Percentiles rank a stretch among this genome's conserved stretches.
phyloP scores from a whole-genome alignment of 805 yeast genomes.

The Priceomyces haplophilus region DNA sequence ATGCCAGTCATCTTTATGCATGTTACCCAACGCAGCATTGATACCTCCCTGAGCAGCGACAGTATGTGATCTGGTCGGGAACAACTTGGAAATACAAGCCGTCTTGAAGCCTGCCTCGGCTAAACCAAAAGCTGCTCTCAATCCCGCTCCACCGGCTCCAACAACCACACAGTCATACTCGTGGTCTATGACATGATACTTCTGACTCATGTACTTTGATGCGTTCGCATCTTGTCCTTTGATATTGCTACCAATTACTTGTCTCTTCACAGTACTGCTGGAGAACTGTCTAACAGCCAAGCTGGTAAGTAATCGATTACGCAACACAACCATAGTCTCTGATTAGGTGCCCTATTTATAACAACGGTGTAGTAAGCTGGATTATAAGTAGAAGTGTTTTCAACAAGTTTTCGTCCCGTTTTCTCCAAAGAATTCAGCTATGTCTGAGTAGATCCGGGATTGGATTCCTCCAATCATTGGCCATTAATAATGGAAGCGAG shows the following conservation, averaged over 20 bases:
- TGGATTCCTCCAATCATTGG: conserved; percentile 3
- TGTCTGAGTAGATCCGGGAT: neutral
- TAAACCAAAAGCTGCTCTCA: conserved; percentile 96
- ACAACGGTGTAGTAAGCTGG: no score
- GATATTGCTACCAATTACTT: conserved; percentile 36
- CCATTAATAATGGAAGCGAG: conserved; percentile 2
- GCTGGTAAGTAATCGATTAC: conserved; percentile 3
- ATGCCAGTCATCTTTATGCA: conserved; percentile 98
- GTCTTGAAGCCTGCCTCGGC: conserved; percentile 97
- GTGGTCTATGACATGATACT: conserved; percentile 92
- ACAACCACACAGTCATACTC: conserved; percentile 97
- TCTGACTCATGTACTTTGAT: conserved; percentile 47
- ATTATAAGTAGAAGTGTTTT: no score
- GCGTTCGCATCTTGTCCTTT: conserved; percentile 40
- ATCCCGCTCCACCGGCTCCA: conserved; percentile 99
- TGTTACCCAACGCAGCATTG: conserved; percentile 97
- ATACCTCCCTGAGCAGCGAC: conserved; percentile 99
- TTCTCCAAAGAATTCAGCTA: neutral
- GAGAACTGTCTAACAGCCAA: conserved; percentile 13
- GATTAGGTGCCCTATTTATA: no score
- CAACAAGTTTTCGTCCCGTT: neutral
- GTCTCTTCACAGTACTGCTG: conserved; percentile 24
- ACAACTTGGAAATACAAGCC: conserved; percentile 93
- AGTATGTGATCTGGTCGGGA: conserved; percentile 98
- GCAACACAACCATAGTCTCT: conserved; percentile 2